phyloP scores from a whole-genome alignment of 495 filamentous ascomycete genomes.

The Acidomyces sp. region DNA sequence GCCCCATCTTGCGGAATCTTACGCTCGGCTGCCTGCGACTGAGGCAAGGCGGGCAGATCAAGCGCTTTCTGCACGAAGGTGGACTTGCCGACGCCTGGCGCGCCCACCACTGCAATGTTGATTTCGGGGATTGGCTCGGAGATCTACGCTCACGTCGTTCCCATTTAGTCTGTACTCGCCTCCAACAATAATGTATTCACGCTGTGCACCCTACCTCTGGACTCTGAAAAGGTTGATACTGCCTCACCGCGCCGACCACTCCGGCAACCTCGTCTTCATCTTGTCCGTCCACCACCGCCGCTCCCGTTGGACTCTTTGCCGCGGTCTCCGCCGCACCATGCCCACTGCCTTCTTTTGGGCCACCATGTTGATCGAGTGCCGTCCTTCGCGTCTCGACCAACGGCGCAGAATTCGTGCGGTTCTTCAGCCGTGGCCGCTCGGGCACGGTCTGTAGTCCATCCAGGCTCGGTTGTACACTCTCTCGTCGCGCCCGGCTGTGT shows the following conservation, averaged over 20 bases:
- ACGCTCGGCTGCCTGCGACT: constrained; percentile 38
- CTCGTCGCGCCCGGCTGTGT: constrained; percentile 2
- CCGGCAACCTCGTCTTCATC: constrained; percentile 20
- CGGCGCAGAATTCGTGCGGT: constrained; percentile 19
- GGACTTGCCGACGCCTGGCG: constrained; percentile 71
- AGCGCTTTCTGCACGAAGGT: constrained; percentile 74
- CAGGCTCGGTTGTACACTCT: constrained; percentile 12
- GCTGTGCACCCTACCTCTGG: no score
- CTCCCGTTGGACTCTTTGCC: no score
- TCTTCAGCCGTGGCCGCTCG: constrained; percentile 16
- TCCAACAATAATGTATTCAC: constrained; percentile 1
- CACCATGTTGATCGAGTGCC: constrained; percentile 1
- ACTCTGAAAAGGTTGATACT: constrained; percentile 18
- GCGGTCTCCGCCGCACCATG: no score
- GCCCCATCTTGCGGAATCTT: constrained; percentile 65
- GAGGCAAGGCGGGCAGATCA: constrained; percentile 48
- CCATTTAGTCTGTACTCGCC: constrained; percentile 5
- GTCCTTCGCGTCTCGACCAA: constrained; percentile 7
- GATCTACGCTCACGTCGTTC: constrained; percentile 7
- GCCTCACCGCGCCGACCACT: constrained; percentile 15
- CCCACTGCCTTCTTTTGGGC: no score
- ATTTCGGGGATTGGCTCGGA: constrained; percentile 43
- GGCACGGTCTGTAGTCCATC: constrained; percentile 3
- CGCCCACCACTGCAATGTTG: constrained; percentile 77
- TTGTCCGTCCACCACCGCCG: constrained; percentile 10